Evolutionary conservation across 2,329 filamentous ascomycete species (phyloP).

Genomic region (Thelonectria blattea): DNA sequence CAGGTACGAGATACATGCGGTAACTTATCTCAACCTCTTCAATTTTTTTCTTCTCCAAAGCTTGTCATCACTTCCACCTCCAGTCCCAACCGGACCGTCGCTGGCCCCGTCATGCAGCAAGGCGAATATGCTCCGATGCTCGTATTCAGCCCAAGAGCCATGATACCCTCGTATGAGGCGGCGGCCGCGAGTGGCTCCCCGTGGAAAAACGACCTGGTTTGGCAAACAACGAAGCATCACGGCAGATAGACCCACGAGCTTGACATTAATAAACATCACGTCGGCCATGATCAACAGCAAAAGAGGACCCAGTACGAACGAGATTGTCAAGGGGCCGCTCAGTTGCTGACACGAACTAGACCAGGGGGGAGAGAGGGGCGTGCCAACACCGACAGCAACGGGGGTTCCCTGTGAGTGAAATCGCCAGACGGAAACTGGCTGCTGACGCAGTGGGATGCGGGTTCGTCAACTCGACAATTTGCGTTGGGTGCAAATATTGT

Average conservation of each 20-base stretch:
- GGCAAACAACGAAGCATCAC: conserved; percentile 9
- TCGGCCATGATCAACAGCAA: conserved; percentile 13
- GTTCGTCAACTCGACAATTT: conserved; percentile 6
- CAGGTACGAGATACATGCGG: too few relatives aligned
- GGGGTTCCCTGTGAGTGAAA: conserved; percentile 21
- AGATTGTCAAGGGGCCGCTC: conserved; percentile 30
- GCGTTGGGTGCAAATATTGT: neutral
- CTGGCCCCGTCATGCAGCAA: neutral
- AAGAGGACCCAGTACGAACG: conserved; percentile 19
- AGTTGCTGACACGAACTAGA: conserved; percentile 30
- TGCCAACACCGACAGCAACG: conserved; percentile 21
- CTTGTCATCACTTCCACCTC: conserved; percentile 1
- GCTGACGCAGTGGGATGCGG: conserved; percentile 11
- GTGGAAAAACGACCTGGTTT: neutral
- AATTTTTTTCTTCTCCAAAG: conserved; percentile 1
- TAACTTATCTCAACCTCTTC: conserved; percentile 14
- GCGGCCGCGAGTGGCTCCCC: conserved; percentile 20
- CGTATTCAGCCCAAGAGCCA: conserved; percentile 22
- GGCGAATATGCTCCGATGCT: neutral
- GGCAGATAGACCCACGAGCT: conserved; percentile 24
- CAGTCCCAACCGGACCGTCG: conserved; percentile 1
- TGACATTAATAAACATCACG: conserved; percentile 30
- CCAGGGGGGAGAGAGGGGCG: conserved; percentile 20
- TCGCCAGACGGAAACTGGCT: conserved; percentile 18
- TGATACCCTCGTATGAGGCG: conserved; percentile 4